Base-by-base conservation (phyloP, 1,284 basidiomycete species). In the Phellopilus nigrolimitatus region DNA sequence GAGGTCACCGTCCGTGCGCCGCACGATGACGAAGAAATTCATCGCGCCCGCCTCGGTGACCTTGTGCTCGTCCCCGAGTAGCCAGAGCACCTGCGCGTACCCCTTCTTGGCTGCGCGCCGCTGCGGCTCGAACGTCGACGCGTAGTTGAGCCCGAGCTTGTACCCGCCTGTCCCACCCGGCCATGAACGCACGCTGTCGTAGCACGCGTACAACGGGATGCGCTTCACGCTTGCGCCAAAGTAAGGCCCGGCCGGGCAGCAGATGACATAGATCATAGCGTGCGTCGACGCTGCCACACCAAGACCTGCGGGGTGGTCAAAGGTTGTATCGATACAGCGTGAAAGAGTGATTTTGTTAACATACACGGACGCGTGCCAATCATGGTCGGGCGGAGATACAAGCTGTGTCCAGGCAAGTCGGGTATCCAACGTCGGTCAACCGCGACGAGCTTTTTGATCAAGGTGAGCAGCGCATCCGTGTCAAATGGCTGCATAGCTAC, bases 301-400 rank as follows among this genome's bases (percentile, higher is more conserved):
- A 34, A 94, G 74, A 1, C 75, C 81, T 73, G 39, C n/a, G 19
- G 28, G n/a, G 30, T 9, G 47, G n/a, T 25, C 7, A n/a, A 13
- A 15, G 2, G 10, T 10, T 31, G 12, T 8, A 33, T 19, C 15
- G 19, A 15, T 1, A 27, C 39, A 45, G 22, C 15, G 17, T 12
- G 46, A 31, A 22, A 22, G 24, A 39, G 34, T 15, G 22, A n/a
- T n/a, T n/a, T n/a, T n/a, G 10, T 41, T 45, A 41, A 62, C 72
- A 37, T 56, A 78, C 81, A 67, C 7, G 80, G 65, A 19, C 86
- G 81, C 0, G 92, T 93, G 13, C 90, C 91, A 61, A 94, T 92
- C 59, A 93, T 71, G 2, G 87, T 89, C 1, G 90, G 91, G 12
- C 86, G 78, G 54, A 92, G 74, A 68, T 93, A 94, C 33, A 94